phyloP scores from a whole-genome alignment of 1,139 yeast genomes.

The Nadsonia starkeyi-henricii region DNA sequence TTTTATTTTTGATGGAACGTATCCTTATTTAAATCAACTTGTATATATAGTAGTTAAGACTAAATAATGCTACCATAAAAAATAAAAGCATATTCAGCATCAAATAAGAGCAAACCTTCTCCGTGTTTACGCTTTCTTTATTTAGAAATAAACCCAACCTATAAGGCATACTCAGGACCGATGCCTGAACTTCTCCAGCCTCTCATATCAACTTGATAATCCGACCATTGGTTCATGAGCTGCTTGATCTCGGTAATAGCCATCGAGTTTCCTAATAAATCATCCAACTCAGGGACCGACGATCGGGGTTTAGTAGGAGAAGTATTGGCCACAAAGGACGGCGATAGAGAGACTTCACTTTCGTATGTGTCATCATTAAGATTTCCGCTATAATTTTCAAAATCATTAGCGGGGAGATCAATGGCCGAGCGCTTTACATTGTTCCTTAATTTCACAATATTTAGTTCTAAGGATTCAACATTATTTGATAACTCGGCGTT shows the following conservation, averaged over 20 bases:
- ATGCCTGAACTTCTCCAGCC: conserved; percentile 56
- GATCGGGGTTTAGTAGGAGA: not conserved
- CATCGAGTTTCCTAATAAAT: conserved; percentile 7
- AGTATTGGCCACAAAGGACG: conserved; percentile 12
- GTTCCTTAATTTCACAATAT: not conserved
- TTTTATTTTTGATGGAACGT: not conserved
- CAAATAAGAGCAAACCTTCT: not conserved
- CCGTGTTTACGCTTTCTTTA: not conserved
- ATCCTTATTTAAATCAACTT: not conserved
- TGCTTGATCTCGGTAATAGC: conserved; percentile 18
- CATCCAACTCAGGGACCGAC: conserved; percentile 3
- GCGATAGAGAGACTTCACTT: conserved; percentile 14
- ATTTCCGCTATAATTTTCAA: not conserved
- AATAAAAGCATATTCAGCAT: conserved; percentile 3
- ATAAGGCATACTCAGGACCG: conserved; percentile 44
- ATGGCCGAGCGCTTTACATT: not conserved
- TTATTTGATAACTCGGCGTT: not conserved
- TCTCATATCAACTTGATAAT: conserved; percentile 81
- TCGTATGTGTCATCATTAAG: not conserved
- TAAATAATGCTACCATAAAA: not conserved
- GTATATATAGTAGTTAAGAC: conserved; percentile 2
- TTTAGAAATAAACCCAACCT: conserved; percentile 7
- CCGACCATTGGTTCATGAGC: conserved; percentile 50
- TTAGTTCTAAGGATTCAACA: not conserved
- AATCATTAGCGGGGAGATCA: conserved; percentile 5